These are phyloP conservation scores for Fusarium phyllophilum DNA, from an alignment of 2,329 filamentous ascomycete genomes.

Conservation along the genomic window DNA sequence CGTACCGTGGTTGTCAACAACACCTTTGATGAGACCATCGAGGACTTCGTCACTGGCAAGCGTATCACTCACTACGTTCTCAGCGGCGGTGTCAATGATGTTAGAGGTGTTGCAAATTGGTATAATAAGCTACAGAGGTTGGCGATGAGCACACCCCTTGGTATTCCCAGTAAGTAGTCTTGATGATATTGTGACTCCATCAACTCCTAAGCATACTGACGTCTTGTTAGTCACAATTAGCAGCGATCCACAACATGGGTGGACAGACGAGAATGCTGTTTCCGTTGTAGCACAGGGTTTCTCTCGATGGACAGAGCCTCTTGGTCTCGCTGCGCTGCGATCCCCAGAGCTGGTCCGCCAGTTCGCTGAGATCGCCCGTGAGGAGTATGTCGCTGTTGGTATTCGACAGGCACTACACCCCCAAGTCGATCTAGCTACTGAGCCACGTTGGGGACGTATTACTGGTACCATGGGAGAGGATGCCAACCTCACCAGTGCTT, in stretches of 20 bases:
- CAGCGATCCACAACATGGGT: slow-evolving; percentile 58
- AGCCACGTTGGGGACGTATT: slow-evolving; percentile 61
- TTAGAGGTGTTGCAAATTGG: slow-evolving; percentile 50
- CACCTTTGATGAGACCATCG: slow-evolving; percentile 29
- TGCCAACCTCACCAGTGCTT: slow-evolving; percentile 52
- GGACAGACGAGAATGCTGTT: slow-evolving; percentile 50
- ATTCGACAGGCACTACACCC: slow-evolving; percentile 60
- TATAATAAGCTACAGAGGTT: slow-evolving; percentile 55
- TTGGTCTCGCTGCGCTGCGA: slow-evolving; percentile 61
- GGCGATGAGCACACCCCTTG: slow-evolving; percentile 57
- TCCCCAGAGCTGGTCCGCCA: slow-evolving; percentile 54
- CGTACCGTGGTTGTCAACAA: slow-evolving; percentile 26
- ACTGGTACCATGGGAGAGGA: slow-evolving; percentile 60
- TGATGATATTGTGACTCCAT: background rate
- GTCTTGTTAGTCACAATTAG: background rate
- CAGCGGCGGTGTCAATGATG: slow-evolving; percentile 55
- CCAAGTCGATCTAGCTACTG: slow-evolving; percentile 61
- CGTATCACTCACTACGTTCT: slow-evolving; percentile 58
- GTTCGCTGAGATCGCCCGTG: slow-evolving; percentile 60
- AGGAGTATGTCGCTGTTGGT: slow-evolving; percentile 57
- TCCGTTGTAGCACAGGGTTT: slow-evolving; percentile 51
- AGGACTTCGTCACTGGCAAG: slow-evolving; percentile 29
- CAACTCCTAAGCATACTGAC: background rate
- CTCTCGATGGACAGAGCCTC: slow-evolving; percentile 62
- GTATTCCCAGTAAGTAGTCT: slow-evolving; percentile 53